Conservation (phyloP, 805 yeast species). For the Isabelozyma rhagii region DNA sequence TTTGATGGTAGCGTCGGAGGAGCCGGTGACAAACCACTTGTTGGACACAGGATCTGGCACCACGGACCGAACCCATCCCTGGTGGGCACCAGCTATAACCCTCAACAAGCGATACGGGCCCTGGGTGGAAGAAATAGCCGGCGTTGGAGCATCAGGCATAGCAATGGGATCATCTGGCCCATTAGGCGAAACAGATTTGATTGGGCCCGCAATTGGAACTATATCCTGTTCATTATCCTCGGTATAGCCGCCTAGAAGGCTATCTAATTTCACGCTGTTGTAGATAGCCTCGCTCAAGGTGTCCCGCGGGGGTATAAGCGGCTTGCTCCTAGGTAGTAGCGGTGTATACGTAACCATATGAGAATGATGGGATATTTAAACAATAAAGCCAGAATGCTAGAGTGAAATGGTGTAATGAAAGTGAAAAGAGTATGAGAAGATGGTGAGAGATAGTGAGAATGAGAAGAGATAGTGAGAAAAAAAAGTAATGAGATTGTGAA, state of each 20-base stretch:
- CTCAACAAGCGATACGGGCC: slow-evolving; percentile 60
- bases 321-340: slow-evolving; percentile 1
- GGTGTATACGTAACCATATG: not conserved
- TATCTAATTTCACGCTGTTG: slow-evolving; percentile 22
- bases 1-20: slow-evolving; percentile 83
- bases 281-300: slow-evolving; percentile 30
- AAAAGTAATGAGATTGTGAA: not conserved
- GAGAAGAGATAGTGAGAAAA: not conserved
- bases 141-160: no score
- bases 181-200: no score
- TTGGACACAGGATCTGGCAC: slow-evolving; percentile 78
- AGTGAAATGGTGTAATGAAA: not conserved
- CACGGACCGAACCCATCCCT: slow-evolving; percentile 88
- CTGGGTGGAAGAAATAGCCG: not conserved
- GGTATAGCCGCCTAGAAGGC: not conserved
- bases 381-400: no score
- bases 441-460: not conserved
- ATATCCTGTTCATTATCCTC: not conserved
- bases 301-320: slow-evolving; percentile 25
- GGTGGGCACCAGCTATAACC: slow-evolving; percentile 79
- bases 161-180: no score
- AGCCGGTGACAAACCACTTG: slow-evolving; percentile 89
- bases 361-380: not conserved
- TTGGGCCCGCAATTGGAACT: no score
- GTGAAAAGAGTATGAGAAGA: not conserved